Base-by-base conservation (phyloP, 1,284 basidiomycete genomes). In the Irpex lacteus region DNA sequence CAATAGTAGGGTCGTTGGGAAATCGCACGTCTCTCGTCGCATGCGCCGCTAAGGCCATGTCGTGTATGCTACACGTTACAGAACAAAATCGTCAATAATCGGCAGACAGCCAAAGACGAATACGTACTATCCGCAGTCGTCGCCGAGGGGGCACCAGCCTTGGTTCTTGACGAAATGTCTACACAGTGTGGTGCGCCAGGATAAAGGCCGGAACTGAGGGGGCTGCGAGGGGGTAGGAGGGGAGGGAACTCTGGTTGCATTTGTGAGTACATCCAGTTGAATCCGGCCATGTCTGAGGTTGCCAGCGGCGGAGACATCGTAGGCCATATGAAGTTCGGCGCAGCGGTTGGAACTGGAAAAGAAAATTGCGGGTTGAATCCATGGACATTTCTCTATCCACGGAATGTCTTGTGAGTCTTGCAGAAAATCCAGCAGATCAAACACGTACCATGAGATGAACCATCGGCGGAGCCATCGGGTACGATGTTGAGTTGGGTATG, bases 101-200 rank as follows among this genome's bases (percentile, higher is more conserved):
- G 15, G 40, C 15, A 11, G 15, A 15, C 15, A 15, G 40, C 8
- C 15, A 44, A 62, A 59, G 26, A 59, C 55, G 50, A 9, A 37
- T 11, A 70, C 82, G 67, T 70, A 84, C 83, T 82, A 82, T 66
- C 72, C 77, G 65, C 82, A 84, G n/a, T 73, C 70, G 9, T 76
- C 72, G 15, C 78, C 81, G 9, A 76, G 67, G 2, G 80, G 80
- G 68, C 82, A 84, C 76, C 75, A 78, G 4, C 81, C 82, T 19
- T 76, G 73, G 62, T 77, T 78, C 65, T 76, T 77, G 54, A 76
- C 63, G 66, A 77, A 82, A 69, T 82, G 78, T 63, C 75, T 76
- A 65, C 81, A 83, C 6, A 78, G 73, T 9, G 75, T 72, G 34
- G 75, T 82, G 63, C 76, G 76, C 70, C 76, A 77, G 40, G 75